Conservation (phyloP, 306 rosid genomes). For the Senna tora region DNA sequence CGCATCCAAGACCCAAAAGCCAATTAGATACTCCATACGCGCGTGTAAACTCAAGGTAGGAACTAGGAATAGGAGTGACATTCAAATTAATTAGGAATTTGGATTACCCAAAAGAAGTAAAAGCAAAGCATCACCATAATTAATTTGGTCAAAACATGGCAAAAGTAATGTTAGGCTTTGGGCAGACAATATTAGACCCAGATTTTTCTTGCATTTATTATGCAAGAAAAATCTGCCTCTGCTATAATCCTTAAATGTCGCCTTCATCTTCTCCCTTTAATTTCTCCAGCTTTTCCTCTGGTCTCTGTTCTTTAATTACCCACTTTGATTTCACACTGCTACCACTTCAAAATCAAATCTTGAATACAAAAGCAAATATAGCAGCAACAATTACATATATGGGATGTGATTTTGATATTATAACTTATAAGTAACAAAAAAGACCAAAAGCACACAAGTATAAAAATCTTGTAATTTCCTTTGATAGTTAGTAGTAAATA, state of each 20-base stretch:
- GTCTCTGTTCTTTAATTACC: too few species aligned
- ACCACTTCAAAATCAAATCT: neutral
- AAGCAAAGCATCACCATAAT: neutral
- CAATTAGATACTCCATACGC: neutral
- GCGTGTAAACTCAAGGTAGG: neutral
- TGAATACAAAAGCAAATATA: too few species aligned
- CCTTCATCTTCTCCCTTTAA: constrained; percentile 21
- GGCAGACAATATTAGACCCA: constrained; percentile 39
- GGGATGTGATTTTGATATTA: neutral
- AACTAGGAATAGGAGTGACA: neutral
- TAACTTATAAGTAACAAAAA: neutral
- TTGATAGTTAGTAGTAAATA: neutral
- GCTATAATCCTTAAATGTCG: neutral
- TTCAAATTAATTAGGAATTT: neutral
- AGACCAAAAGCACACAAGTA: neutral
- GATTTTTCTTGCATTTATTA: too few species aligned
- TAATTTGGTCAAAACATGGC: constrained; percentile 20
- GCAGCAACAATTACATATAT: neutral
- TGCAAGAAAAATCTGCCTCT: too few species aligned
- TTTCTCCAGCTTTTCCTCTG: neutral
- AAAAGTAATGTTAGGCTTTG: constrained; percentile 51
- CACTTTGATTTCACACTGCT: neutral
- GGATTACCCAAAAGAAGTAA: constrained; percentile 5
- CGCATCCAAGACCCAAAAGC: too few species aligned
- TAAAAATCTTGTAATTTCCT: neutral